These are phyloP conservation scores for Coniella vitis DNA, from an alignment of 2,329 filamentous ascomycete species.

Conservation along the genomic window DNA sequence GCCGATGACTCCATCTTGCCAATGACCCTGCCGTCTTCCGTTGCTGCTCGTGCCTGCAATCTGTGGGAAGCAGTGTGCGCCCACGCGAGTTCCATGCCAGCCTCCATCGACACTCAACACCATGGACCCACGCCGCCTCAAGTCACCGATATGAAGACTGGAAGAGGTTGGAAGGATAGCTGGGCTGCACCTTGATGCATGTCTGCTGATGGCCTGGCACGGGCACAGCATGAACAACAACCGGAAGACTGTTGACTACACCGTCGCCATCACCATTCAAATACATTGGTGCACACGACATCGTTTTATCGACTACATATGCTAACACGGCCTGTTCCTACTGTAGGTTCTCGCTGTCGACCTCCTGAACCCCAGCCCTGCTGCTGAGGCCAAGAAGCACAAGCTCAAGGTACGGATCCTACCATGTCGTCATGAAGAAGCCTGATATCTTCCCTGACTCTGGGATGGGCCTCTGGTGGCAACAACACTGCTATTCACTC, in stretches of 20 bases:
- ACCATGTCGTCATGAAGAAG: not conserved
- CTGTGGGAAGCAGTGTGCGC: constrained; percentile 7
- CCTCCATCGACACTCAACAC: not conserved
- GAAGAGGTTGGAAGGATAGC: constrained; percentile 9
- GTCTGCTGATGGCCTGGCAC: not conserved
- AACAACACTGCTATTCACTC: too few relatives aligned
- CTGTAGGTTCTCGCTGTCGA: constrained; percentile 98
- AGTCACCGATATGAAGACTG: not conserved
- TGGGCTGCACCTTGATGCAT: not conserved
- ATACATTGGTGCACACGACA: not conserved
- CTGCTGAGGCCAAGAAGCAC: constrained; percentile 99
- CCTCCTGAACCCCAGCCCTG: constrained; percentile 97
- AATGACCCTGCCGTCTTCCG: constrained; percentile 1
- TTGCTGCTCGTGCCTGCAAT: constrained; percentile 2
- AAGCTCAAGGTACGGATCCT: constrained; percentile 86
- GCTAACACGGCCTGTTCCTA: constrained; percentile 39
- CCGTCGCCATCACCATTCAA: not conserved
- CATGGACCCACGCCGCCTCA: not conserved
- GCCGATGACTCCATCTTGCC: constrained; percentile 23
- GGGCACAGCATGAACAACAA: not conserved
- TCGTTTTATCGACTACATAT: constrained; percentile 12
- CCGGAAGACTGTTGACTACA: too few relatives aligned
- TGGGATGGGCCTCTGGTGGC: not conserved
- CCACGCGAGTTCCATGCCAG: constrained; percentile 4
- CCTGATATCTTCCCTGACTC: constrained; percentile 7